Percentiles rank a stretch among this genome's conserved stretches.
Evolutionary conservation across 1,284 basidiomycete genomes (phyloP).

Genomic region (Trichosporon inkin): DNA sequence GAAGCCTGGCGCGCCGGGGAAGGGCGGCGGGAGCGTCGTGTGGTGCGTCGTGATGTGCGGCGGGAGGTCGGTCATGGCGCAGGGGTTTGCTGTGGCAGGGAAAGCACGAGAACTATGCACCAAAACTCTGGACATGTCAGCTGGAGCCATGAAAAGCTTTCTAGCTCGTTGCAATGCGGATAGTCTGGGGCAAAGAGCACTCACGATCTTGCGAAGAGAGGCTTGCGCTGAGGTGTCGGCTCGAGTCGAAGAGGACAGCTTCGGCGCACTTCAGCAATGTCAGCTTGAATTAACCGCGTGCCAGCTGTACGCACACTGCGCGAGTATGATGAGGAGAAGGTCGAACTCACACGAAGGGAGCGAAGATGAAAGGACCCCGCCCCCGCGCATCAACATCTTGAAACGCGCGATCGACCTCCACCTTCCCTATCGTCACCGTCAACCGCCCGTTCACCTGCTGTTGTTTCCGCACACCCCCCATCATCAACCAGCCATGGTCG

Average conservation of each 20-base stretch:
- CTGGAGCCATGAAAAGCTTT: not conserved
- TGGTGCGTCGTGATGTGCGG: constrained; percentile 32
- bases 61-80: constrained; percentile 7
- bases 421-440: not conserved
- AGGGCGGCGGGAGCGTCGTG: constrained; percentile 34
- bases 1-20: constrained; percentile 56
- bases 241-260: too few relatives aligned
- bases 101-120: not conserved
- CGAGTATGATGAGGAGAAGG: not conserved
- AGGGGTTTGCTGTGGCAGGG: not conserved
- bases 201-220: too few relatives aligned
- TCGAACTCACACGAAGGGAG: too few relatives aligned
- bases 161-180: not conserved
- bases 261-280: too few relatives aligned
- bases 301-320: too few relatives aligned
- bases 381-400: too few relatives aligned
- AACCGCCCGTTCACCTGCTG: not conserved
- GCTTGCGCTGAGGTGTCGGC: too few relatives aligned
- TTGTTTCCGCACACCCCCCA: not conserved
- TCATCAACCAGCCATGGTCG: constrained; percentile 2
- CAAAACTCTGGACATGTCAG: too few relatives aligned
- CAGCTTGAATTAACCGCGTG: too few relatives aligned
- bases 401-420: not conserved
- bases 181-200: not conserved
- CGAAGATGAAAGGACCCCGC: too few relatives aligned